Conservation (phyloP, 2,329 filamentous ascomycete species). For the Capronia americana region DNA sequence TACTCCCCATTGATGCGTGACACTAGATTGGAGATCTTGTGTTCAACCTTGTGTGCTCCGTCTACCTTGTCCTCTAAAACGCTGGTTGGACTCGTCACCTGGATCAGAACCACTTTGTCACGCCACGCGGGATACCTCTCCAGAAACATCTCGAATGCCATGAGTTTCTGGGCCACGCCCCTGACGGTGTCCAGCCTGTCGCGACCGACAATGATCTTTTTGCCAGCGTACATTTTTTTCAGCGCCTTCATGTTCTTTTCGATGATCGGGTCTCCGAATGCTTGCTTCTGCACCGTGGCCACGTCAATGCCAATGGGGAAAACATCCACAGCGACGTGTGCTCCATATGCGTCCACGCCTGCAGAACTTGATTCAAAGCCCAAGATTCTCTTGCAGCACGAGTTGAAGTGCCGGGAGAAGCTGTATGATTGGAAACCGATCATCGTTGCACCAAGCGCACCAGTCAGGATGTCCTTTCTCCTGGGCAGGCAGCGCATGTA, state of each 20-base stretch:
- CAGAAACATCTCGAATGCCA: conserved; percentile 91
- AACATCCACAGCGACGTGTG: conserved; percentile 87
- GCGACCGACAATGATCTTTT: conserved; percentile 93
- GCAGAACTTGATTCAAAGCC: conserved; percentile 86
- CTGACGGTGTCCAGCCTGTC: conserved; percentile 92
- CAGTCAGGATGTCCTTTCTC: conserved; percentile 88
- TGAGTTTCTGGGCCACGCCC: conserved; percentile 93
- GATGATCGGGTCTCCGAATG: conserved; percentile 73
- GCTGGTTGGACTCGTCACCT: conserved; percentile 87
- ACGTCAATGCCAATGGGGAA: conserved; percentile 95
- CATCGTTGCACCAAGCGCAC: conserved; percentile 88
- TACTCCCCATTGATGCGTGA: conserved; percentile 90
- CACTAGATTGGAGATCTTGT: conserved; percentile 87
- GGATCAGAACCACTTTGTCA: conserved; percentile 89
- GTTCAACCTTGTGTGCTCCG: conserved; percentile 78
- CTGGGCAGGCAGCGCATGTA: conserved; percentile 88
- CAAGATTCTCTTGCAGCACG: conserved; percentile 88
- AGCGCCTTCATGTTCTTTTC: conserved; percentile 75
- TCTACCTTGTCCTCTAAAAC: conserved; percentile 80
- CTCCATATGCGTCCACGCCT: conserved; percentile 86
- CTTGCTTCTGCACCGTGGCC: conserved; percentile 74
- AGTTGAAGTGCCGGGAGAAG: conserved; percentile 92
- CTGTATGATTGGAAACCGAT: conserved; percentile 95
- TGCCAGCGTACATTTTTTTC: conserved; percentile 79
- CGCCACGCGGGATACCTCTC: conserved; percentile 90